phyloP scores from a whole-genome alignment of 371 early-diverging fungal genomes.

The Fennellomyces sp. region DNA sequence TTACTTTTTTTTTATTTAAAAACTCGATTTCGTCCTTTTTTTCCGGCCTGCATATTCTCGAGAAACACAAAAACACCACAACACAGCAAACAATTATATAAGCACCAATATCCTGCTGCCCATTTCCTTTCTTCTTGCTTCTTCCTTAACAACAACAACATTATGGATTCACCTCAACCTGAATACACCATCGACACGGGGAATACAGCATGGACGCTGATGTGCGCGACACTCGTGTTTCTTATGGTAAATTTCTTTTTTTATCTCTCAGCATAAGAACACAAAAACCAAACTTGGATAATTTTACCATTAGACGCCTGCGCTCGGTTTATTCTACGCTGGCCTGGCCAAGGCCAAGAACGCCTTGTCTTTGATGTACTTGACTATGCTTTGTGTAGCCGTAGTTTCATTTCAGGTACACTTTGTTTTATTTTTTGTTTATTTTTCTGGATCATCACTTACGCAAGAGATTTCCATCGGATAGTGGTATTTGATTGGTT shows the following conservation, averaged over 20 bases:
- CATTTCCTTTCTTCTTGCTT: not conserved
- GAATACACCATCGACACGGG: constrained; percentile 46
- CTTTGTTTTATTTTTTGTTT: constrained; percentile 76
- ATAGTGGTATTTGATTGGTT: constrained; percentile 87
- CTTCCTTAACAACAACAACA: not conserved
- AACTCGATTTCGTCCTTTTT: too few species aligned
- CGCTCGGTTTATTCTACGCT: constrained; percentile 82
- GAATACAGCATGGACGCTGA: constrained; percentile 79
- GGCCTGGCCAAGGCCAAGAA: constrained; percentile 83
- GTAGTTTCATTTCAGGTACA: constrained; percentile 78
- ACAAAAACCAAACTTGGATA: constrained; percentile 5
- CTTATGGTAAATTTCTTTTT: constrained; percentile 35
- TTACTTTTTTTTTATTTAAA: not conserved
- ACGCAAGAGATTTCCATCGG: not conserved
- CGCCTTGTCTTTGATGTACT: constrained; percentile 81
- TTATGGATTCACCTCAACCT: not conserved
- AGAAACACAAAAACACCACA: too few species aligned
- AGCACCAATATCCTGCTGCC: too few species aligned
- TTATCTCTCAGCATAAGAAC: not conserved
- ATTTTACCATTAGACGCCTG: constrained; percentile 53
- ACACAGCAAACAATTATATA: too few species aligned
- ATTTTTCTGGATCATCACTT: too few species aligned
- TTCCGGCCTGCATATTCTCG: not conserved
- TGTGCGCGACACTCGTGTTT: constrained; percentile 44
- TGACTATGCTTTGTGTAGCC: constrained; percentile 76